phyloP scores from a whole-genome alignment of 139 green algal genomes.

The Microglena sp. region DNA sequence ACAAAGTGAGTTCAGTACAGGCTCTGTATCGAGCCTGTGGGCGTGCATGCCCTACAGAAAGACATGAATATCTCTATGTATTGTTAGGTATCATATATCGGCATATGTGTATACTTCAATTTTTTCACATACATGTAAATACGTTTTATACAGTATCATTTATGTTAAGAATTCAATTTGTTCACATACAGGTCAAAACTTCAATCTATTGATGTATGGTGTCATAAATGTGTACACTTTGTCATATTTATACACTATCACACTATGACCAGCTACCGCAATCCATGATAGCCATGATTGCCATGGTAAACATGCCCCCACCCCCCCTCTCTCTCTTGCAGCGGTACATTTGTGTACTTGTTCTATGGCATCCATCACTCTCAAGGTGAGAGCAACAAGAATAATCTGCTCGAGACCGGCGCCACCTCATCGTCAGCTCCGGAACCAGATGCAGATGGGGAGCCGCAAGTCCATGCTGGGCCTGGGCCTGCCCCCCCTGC shows the following conservation, averaged over 20 bases:
- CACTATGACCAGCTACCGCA: background rate
- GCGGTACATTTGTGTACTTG: constrained; percentile 23
- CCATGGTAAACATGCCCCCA: background rate
- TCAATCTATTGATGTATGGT: background rate
- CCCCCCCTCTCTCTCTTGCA: background rate
- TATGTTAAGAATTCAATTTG: background rate
- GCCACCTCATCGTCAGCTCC: too few relatives aligned
- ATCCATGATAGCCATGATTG: background rate
- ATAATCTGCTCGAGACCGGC: too few relatives aligned
- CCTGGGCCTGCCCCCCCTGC: too few relatives aligned
- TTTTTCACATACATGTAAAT: too few relatives aligned
- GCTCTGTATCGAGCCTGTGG: background rate
- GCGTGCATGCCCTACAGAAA: background rate
- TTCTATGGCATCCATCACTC: constrained; percentile 32
- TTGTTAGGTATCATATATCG: background rate
- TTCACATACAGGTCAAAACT: background rate
- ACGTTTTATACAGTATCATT: background rate
- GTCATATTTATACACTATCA: background rate
- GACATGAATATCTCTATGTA: background rate
- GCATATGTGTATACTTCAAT: background rate
- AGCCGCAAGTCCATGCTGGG: too few relatives aligned
- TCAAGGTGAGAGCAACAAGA: constrained; percentile 20
- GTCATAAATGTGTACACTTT: background rate
- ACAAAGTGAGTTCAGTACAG: too few relatives aligned
- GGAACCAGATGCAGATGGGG: too few relatives aligned